These are phyloP conservation scores for Epichloe hybrida DNA, from an alignment of 2,329 filamentous ascomycete species.

Conservation along the genomic window DNA sequence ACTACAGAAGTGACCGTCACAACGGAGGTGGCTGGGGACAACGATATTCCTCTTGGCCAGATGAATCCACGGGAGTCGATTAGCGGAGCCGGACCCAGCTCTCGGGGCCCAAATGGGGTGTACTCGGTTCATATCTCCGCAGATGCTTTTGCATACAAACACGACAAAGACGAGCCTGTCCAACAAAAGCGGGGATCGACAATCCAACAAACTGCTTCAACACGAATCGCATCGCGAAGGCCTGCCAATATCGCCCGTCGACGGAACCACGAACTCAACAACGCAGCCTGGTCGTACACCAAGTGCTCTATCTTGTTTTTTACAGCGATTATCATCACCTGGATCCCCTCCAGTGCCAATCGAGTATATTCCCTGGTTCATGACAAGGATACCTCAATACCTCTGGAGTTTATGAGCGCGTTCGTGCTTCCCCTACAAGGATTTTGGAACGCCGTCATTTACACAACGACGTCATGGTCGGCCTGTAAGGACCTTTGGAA, in stretches of 20 bases:
- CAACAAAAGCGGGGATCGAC: slow-evolving; percentile 16
- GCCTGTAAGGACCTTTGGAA: slow-evolving; percentile 40
- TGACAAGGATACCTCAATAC: slow-evolving; percentile 34
- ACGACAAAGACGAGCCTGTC: slow-evolving; percentile 12
- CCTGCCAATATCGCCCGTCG: slow-evolving; percentile 18
- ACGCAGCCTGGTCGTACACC: slow-evolving; percentile 54
- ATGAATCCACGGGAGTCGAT: slow-evolving; percentile 11
- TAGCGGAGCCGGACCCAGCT: slow-evolving; percentile 3
- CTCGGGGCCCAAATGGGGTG: slow-evolving; percentile 13
- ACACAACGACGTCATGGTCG: slow-evolving; percentile 53
- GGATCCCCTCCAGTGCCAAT: slow-evolving; percentile 61
- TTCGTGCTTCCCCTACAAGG: slow-evolving; percentile 71
- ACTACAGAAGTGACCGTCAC: slow-evolving; percentile 54
- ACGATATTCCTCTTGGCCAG: slow-evolving; percentile 13
- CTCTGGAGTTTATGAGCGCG: slow-evolving; percentile 56
- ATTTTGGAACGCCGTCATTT: slow-evolving; percentile 74
- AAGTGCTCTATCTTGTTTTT: slow-evolving; percentile 62
- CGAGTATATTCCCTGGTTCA: slow-evolving; percentile 57
- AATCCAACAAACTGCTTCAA: slow-evolving; percentile 7
- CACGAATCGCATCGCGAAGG: slow-evolving; percentile 9
- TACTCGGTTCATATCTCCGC: slow-evolving; percentile 41
- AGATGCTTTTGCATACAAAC: not conserved
- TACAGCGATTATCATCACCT: slow-evolving; percentile 55
- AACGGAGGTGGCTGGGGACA: slow-evolving; percentile 25
- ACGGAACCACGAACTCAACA: slow-evolving; percentile 40